phyloP scores from a whole-genome alignment of 306 rosid genomes.

The Sechiopsis laciniata region DNA sequence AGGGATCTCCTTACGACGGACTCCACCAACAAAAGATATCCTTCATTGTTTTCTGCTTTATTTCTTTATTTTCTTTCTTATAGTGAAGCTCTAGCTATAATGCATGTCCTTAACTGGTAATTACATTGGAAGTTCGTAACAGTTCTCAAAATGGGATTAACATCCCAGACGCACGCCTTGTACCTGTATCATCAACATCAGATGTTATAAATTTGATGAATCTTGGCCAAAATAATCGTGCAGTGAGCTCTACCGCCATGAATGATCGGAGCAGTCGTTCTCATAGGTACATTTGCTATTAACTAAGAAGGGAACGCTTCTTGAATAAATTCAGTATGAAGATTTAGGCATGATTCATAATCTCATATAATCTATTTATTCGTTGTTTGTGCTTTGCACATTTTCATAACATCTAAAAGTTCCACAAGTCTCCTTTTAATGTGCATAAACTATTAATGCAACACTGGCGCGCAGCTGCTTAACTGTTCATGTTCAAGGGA shows the following conservation, averaged over 20 bases:
- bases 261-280: constrained; percentile 90
- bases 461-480: constrained; percentile 69
- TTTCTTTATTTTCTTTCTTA: constrained; percentile 3
- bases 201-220: constrained; percentile 81
- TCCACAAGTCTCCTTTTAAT: not conserved
- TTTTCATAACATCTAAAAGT: not conserved
- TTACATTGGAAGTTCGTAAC: constrained; percentile 76
- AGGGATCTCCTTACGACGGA: constrained; percentile 68
- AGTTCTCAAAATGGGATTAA: constrained; percentile 66
- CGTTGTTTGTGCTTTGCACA: not conserved
- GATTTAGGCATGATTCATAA: not conserved
- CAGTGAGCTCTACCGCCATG: constrained; percentile 84
- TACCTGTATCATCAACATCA: constrained; percentile 66
- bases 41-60: constrained; percentile 19
- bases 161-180: constrained; percentile 74
- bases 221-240: constrained; percentile 71
- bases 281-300: constrained; percentile 48
- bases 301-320: not conserved
- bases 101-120: constrained; percentile 40
- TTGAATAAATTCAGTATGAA: not conserved
- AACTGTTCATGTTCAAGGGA: constrained; percentile 94
- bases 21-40: constrained; percentile 68
- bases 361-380: not conserved
- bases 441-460: constrained; percentile 22
- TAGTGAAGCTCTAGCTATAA: constrained; percentile 18